Conservation (phyloP, 805 yeast genomes). For the Saccharomycopsis selenospora region DNA sequence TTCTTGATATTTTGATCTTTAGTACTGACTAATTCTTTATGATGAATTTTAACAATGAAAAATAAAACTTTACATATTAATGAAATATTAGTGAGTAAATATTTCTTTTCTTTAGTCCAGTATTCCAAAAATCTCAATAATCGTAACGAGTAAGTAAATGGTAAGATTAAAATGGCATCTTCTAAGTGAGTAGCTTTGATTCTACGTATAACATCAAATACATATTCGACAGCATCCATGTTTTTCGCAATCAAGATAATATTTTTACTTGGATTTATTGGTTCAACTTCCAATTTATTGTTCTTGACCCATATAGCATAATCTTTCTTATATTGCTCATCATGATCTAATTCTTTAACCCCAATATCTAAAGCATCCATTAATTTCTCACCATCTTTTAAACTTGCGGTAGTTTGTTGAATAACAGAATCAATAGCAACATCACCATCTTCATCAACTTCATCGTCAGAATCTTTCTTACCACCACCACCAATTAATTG, state of each 20-base stretch:
- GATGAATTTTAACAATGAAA: slow-evolving; percentile 65
- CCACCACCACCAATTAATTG: slow-evolving; percentile 32
- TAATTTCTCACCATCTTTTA: slow-evolving; percentile 89
- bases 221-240: slow-evolving; percentile 68
- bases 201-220: slow-evolving; percentile 59
- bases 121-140: slow-evolving; percentile 65
- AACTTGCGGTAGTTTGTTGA: slow-evolving; percentile 81
- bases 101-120: slow-evolving; percentile 52
- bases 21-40: slow-evolving; percentile 70
- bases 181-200: slow-evolving; percentile 83
- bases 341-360: slow-evolving; percentile 54
- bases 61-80: slow-evolving; percentile 68
- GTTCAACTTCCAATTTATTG: slow-evolving; percentile 33
- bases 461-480: slow-evolving; percentile 32
- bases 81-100: slow-evolving; percentile 47
- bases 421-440: slow-evolving; percentile 61
- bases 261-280: slow-evolving; percentile 55
- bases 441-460: slow-evolving; percentile 34
- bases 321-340: slow-evolving; percentile 43
- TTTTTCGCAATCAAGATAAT: slow-evolving; percentile 63
- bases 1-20: slow-evolving; percentile 55
- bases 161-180: slow-evolving; percentile 85
- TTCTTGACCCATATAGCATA: slow-evolving; percentile 35
- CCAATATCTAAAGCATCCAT: slow-evolving; percentile 91
- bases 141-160: slow-evolving; percentile 74